Evolutionary conservation across 495 filamentous ascomycete genomes (phyloP).

Genomic region (Diplogelasinospora grovesii): DNA sequence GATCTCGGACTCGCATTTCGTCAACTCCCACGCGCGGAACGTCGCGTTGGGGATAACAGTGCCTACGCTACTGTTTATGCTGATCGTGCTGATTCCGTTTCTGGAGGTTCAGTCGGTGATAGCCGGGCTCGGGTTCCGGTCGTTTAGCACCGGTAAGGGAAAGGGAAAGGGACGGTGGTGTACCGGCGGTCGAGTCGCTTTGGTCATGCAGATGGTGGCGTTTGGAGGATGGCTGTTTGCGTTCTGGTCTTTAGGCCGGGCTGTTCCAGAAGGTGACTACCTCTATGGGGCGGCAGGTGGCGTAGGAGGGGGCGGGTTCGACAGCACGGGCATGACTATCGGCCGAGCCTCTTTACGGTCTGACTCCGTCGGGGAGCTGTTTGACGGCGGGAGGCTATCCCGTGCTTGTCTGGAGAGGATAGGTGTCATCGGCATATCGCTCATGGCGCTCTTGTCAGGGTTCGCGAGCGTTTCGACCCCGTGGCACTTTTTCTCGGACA

Average conservation of each 20-base stretch:
- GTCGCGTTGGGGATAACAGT: slow-evolving; percentile 59
- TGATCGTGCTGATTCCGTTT: slow-evolving; percentile 63
- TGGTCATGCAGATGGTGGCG: slow-evolving; percentile 49
- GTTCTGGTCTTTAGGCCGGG: slow-evolving; percentile 70
- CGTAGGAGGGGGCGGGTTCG: slow-evolving; percentile 9
- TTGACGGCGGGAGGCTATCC: slow-evolving; percentile 43
- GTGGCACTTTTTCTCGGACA: slow-evolving; percentile 70
- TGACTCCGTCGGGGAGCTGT: slow-evolving; percentile 10
- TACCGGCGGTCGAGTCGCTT: slow-evolving; percentile 45
- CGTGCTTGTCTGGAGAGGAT: slow-evolving; percentile 73
- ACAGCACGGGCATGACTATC: slow-evolving; percentile 22
- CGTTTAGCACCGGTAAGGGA: slow-evolving; percentile 46
- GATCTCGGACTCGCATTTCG: slow-evolving; percentile 66
- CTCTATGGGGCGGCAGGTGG: not conserved
- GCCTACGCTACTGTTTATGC: slow-evolving; percentile 54
- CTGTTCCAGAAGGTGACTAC: slow-evolving; percentile 40
- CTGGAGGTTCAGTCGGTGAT: slow-evolving; percentile 64
- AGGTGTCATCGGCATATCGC: slow-evolving; percentile 70
- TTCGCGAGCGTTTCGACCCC: slow-evolving; percentile 75
- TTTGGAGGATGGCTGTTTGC: slow-evolving; percentile 56
- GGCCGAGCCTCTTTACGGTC: slow-evolving; percentile 19
- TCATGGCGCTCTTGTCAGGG: slow-evolving; percentile 76
- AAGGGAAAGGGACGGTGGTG: no score
- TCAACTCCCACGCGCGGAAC: slow-evolving; percentile 54
- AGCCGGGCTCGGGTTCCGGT: slow-evolving; percentile 47